Percentiles rank a stretch among this genome's conserved stretches.
These are phyloP conservation scores for Biscutella auriculata DNA, from an alignment of 441 rosid species.

Conservation along the genomic window DNA sequence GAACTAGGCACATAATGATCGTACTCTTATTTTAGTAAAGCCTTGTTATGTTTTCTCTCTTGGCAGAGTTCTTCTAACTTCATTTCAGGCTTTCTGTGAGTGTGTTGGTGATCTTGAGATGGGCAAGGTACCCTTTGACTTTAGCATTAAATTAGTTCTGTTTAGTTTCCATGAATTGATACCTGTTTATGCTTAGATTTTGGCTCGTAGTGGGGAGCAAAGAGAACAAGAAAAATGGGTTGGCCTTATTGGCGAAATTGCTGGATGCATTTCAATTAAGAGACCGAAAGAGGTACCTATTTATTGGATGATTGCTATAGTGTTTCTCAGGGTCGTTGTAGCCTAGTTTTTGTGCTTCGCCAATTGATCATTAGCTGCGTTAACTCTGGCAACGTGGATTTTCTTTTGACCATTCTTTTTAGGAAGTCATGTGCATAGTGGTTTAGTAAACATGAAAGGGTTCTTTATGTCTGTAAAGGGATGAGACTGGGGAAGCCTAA, in stretches of 20 bases:
- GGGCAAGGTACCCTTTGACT: constrained; percentile 70
- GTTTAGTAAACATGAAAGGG: not conserved
- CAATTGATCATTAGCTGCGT: constrained; percentile 10
- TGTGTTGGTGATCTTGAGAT: constrained; percentile 99
- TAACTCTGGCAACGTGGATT: not conserved
- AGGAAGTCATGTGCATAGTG: constrained; percentile 1
- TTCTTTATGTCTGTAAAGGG: not conserved
- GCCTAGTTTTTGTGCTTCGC: not conserved
- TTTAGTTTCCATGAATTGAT: constrained; percentile 8
- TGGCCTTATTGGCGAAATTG: constrained; percentile 76
- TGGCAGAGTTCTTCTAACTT: constrained; percentile 79
- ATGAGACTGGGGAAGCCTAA: not conserved
- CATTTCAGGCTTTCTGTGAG: constrained; percentile 97
- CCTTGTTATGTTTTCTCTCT: constrained; percentile 9
- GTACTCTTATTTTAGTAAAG: not conserved
- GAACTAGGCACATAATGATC: not conserved
- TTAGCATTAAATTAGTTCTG: not conserved
- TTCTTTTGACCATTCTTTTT: constrained; percentile 9
- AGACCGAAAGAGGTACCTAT: constrained; percentile 86
- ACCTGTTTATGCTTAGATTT: constrained; percentile 41
- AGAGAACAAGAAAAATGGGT: constrained; percentile 92
- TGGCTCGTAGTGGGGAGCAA: constrained; percentile 86
- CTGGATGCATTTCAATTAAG: constrained; percentile 87
- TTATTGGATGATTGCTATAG: not conserved
- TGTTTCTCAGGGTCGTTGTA: constrained; percentile 7